Conservation (phyloP, 2,329 filamentous ascomycete genomes). For the Ceratocystiopsis minuta region DNA sequence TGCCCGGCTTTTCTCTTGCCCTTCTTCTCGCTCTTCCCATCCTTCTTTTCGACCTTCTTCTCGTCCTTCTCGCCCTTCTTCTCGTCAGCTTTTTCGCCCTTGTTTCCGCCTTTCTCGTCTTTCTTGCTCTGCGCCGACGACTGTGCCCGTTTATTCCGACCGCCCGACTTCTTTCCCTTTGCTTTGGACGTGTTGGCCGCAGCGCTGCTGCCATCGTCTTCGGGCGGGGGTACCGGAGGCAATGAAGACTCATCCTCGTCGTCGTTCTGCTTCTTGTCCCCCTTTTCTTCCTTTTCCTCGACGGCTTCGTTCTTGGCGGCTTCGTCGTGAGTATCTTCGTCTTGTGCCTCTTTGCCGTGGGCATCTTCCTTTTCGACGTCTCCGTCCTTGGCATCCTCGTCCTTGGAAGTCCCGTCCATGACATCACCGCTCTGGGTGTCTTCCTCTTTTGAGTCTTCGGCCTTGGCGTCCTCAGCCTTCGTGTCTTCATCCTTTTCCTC, state of each 20-base stretch:
- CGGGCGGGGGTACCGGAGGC: neutral
- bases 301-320: too few species aligned
- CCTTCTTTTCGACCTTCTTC: slow-evolving; percentile 3
- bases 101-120: neutral
- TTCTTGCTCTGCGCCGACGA: neutral
- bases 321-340: too few species aligned
- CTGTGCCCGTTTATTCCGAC: too few species aligned
- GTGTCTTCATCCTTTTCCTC: neutral
- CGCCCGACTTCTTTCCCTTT: neutral
- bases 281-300: neutral
- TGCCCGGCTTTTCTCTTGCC: neutral
- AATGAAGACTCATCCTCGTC: neutral
- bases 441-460: neutral
- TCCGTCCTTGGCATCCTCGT: neutral
- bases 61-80: neutral
- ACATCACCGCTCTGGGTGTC: too few species aligned
- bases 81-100: neutral
- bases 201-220: neutral
- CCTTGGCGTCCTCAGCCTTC: neutral
- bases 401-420: too few species aligned
- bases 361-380: neutral
- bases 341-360: neutral
- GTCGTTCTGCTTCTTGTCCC: neutral
- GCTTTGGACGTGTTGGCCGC: neutral
- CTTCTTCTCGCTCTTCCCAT: slow-evolving; percentile 1